Conservation (phyloP, 345 rosid genomes). For the Linum lewisii region DNA sequence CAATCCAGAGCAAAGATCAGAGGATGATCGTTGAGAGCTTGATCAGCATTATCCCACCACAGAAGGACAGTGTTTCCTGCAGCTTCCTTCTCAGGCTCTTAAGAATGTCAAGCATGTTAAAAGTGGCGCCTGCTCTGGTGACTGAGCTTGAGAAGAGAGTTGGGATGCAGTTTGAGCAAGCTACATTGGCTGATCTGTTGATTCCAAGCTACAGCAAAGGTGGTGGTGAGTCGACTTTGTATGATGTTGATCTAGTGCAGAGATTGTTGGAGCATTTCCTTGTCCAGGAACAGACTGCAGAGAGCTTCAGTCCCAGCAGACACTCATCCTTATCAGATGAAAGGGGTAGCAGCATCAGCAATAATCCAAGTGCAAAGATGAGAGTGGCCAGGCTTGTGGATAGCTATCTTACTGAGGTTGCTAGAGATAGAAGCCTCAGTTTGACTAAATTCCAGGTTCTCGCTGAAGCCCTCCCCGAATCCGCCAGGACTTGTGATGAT, state of each 20-base stretch:
- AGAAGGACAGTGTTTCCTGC: constrained; percentile 77
- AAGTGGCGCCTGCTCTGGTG: constrained; percentile 83
- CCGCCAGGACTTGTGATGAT: constrained; percentile 93
- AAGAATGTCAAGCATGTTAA: constrained; percentile 69
- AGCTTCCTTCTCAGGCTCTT: constrained; percentile 82
- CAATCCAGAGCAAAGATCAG: constrained; percentile 59
- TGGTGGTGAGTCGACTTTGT: constrained; percentile 36
- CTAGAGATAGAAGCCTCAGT: constrained; percentile 78
- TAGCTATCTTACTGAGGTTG: constrained; percentile 94
- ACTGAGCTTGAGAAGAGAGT: constrained; percentile 90
- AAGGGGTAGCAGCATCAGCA: constrained; percentile 13
- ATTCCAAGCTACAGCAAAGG: constrained; percentile 57
- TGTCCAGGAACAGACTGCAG: constrained; percentile 70
- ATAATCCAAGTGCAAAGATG: constrained; percentile 68
- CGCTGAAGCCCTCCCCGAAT: constrained; percentile 93
- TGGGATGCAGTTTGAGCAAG: constrained; percentile 97
- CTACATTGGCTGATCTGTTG: constrained; percentile 71
- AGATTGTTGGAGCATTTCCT: constrained; percentile 91
- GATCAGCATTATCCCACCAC: constrained; percentile 85
- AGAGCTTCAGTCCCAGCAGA: constrained; percentile 64
- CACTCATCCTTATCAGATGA: constrained; percentile 47
- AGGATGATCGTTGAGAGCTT: constrained; percentile 82
- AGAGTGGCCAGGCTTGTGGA: constrained; percentile 98
- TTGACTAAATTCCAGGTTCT: constrained; percentile 84
- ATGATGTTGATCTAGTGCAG: constrained; percentile 90